Evolutionary conservation across 768 basidiomycete species (phyloP).

Genomic region (Coprinopsis strossmayeri): DNA sequence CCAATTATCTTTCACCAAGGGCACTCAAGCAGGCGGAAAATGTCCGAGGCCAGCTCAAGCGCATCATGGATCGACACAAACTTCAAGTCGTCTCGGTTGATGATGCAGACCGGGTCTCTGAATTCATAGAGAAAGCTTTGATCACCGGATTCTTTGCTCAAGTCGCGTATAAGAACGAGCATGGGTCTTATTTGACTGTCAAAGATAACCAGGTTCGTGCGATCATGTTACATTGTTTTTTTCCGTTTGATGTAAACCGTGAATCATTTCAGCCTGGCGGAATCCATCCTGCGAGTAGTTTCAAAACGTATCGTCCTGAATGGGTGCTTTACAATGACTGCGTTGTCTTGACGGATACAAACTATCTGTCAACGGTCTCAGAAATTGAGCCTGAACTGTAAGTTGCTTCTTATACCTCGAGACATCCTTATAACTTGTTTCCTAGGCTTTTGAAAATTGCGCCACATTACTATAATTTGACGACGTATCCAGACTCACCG

Average conservation of each 20-base stretch:
- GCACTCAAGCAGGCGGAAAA: slow-evolving; percentile 90
- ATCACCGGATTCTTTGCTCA: slow-evolving; percentile 98
- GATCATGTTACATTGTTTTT: neutral
- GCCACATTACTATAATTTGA: neutral
- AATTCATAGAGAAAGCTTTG: slow-evolving; percentile 74
- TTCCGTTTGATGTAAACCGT: neutral
- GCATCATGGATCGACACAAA: slow-evolving; percentile 88
- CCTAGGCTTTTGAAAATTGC: neutral
- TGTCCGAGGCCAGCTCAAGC: slow-evolving; percentile 81
- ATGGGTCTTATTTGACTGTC: slow-evolving; percentile 80
- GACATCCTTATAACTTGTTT: neutral
- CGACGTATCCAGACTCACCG: neutral
- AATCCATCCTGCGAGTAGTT: slow-evolving; percentile 77
- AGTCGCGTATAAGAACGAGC: slow-evolving; percentile 90
- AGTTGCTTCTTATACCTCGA: neutral
- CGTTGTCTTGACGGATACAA: slow-evolving; percentile 75
- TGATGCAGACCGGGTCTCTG: slow-evolving; percentile 65
- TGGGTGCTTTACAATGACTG: slow-evolving; percentile 87
- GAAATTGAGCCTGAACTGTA: slow-evolving; percentile 86
- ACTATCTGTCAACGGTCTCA: slow-evolving; percentile 86
- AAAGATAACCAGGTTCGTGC: slow-evolving; percentile 80
- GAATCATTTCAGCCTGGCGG: slow-evolving; percentile 29
- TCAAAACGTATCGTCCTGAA: slow-evolving; percentile 70
- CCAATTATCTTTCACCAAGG: slow-evolving; percentile 77
- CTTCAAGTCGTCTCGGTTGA: slow-evolving; percentile 49